These are phyloP conservation scores for Kandelia obovata DNA, from an alignment of 345 rosid genomes.

Conservation along the genomic window DNA sequence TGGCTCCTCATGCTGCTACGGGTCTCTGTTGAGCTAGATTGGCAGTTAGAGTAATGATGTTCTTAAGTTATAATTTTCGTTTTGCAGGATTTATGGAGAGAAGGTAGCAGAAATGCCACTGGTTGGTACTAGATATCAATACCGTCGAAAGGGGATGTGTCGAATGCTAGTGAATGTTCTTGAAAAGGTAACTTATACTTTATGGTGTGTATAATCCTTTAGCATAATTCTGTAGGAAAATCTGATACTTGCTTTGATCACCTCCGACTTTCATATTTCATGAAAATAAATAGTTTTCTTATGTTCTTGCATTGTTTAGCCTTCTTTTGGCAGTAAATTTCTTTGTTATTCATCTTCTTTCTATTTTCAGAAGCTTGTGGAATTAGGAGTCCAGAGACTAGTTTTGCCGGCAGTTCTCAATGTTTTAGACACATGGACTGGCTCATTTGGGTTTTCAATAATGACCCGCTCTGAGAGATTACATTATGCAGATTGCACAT, in stretches of 20 bases:
- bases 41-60: too few relatives aligned
- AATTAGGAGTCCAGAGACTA: conserved; percentile 70
- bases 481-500: conserved; percentile 42
- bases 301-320: neutral
- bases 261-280: neutral
- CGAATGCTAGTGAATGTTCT: conserved; percentile 48
- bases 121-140: conserved; percentile 45
- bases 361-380: conserved; percentile 48
- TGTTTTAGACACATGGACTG: conserved; percentile 61
- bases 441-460: conserved; percentile 68
- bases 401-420: conserved; percentile 72
- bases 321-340: neutral
- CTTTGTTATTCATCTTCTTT: neutral
- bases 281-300: neutral
- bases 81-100: conserved; percentile 54
- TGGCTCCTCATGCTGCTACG: too few relatives aligned
- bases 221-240: too few relatives aligned
- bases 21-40: too few relatives aligned
- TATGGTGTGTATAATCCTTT: too few relatives aligned
- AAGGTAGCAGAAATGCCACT: conserved; percentile 68
- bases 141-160: conserved; percentile 63
- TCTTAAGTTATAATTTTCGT: conserved; percentile 12
- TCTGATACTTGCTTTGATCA: too few relatives aligned
- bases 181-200: conserved; percentile 44
- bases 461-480: conserved; percentile 48